Percentiles rank a stretch among this genome's conserved stretches.
These are phyloP conservation scores for Maudiozyma serrabonitensis DNA, from an alignment of 805 yeast genomes.

Conservation along the genomic window DNA sequence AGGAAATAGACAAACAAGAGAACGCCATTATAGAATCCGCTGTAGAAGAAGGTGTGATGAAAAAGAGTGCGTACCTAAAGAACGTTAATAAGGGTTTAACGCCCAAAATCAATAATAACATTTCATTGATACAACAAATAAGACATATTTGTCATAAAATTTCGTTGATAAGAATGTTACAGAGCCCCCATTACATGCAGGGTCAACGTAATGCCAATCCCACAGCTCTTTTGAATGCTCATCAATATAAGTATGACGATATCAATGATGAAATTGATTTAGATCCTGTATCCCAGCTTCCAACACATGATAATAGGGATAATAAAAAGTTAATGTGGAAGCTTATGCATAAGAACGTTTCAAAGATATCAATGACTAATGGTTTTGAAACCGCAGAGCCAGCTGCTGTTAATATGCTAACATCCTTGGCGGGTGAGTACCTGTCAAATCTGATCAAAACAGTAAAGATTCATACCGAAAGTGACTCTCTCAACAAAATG, in stretches of 20 bases:
- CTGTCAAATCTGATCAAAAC: constrained; percentile 65
- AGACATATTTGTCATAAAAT: constrained; percentile 83
- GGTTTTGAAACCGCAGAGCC: constrained; percentile 85
- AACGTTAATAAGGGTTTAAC: constrained; percentile 48
- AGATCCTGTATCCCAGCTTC: constrained; percentile 72
- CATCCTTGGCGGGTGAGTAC: constrained; percentile 78
- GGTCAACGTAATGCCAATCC: constrained; percentile 11
- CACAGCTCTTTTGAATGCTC: constrained; percentile 13
- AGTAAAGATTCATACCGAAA: constrained; percentile 61
- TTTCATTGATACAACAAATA: constrained; percentile 75
- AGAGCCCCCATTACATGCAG: constrained; percentile 29
- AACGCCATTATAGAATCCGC: constrained; percentile 34
- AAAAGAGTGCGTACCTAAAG: constrained; percentile 29
- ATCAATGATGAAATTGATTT: constrained; percentile 57
- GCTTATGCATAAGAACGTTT: constrained; percentile 57
- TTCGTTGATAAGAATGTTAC: constrained; percentile 81
- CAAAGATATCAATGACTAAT: constrained; percentile 78
- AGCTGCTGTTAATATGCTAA: constrained; percentile 63
- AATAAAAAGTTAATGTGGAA: constrained; percentile 53
- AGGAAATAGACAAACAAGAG: constrained; percentile 37
- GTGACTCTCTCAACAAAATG: constrained; percentile 32
- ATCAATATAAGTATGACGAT: constrained; percentile 30
- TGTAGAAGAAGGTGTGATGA: constrained; percentile 29
- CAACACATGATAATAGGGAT: constrained; percentile 50
- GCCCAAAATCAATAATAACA: constrained; percentile 51